Evolutionary conservation across 441 rosid species (phyloP).

Genomic region (Arabidopsis lyrata): DNA sequence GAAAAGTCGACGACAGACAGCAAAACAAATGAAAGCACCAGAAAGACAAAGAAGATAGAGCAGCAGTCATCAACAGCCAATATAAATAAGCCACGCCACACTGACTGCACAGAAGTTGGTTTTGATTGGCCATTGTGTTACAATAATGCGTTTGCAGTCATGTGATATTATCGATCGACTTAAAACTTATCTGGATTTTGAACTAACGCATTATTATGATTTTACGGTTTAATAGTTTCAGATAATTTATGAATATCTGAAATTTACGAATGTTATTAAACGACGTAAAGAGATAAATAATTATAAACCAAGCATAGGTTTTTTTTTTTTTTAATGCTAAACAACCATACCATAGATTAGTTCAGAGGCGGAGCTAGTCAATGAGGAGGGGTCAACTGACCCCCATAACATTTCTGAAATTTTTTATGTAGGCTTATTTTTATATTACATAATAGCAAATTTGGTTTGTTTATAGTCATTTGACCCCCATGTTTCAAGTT

Average conservation of each 20-base stretch:
- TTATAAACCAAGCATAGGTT: neutral
- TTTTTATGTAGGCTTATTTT: no score
- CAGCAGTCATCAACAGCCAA: neutral
- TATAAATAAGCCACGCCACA: slow-evolving; percentile 21
- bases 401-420: no score
- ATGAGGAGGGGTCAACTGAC: no score
- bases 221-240: neutral
- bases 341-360: neutral
- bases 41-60: slow-evolving; percentile 20
- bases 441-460: no score
- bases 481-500: no score
- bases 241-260: neutral
- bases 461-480: no score
- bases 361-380: no score
- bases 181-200: slow-evolving; percentile 12
- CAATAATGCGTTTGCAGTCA: slow-evolving; percentile 2
- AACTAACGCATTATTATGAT: neutral
- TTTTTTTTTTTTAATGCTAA: no score
- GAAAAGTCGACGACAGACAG: slow-evolving; percentile 25
- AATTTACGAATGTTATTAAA: neutral
- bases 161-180: slow-evolving; percentile 27
- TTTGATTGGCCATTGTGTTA: slow-evolving; percentile 21
- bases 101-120: no score
- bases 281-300: neutral
- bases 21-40: slow-evolving; percentile 26